A percentile compares a stretch with the other conserved stretches of the same genome.
These are phyloP conservation scores for Colletotrichum kahawae DNA, from an alignment of 2,329 filamentous ascomycete genomes.

Conservation along the genomic window DNA sequence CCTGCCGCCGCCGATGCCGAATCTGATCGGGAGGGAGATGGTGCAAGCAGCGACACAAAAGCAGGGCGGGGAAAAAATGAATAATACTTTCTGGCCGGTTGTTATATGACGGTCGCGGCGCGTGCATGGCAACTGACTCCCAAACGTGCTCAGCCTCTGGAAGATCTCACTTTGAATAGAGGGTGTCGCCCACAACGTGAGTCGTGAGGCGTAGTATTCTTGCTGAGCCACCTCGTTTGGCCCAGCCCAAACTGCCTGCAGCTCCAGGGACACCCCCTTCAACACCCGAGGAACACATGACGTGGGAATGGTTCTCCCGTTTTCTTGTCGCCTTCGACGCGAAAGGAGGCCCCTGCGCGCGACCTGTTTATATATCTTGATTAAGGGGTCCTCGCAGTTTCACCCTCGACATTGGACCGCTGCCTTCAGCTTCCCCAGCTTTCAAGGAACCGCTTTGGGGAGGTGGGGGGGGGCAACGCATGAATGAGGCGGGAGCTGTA, in stretches of 20 bases:
- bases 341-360: neutral
- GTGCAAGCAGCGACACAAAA: too few relatives aligned
- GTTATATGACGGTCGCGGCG: neutral
- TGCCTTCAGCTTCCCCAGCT: neutral
- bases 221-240: neutral
- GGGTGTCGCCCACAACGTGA: neutral
- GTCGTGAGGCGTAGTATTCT: neutral
- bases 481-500: slow-evolving; percentile 1
- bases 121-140: neutral
- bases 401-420: neutral
- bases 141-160: neutral
- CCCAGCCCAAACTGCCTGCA: neutral
- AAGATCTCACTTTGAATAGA: neutral
- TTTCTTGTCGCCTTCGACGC: neutral
- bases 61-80: too few relatives aligned
- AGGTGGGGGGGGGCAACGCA: neutral
- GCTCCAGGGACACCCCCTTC: neutral
- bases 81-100: neutral
- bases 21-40: neutral
- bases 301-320: neutral
- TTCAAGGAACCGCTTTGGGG: neutral
- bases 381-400: neutral
- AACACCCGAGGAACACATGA: neutral
- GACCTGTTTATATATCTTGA: neutral
- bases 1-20: neutral